Conservation (phyloP, 2,329 filamentous ascomycete genomes). For the Penicillium frequentans region DNA sequence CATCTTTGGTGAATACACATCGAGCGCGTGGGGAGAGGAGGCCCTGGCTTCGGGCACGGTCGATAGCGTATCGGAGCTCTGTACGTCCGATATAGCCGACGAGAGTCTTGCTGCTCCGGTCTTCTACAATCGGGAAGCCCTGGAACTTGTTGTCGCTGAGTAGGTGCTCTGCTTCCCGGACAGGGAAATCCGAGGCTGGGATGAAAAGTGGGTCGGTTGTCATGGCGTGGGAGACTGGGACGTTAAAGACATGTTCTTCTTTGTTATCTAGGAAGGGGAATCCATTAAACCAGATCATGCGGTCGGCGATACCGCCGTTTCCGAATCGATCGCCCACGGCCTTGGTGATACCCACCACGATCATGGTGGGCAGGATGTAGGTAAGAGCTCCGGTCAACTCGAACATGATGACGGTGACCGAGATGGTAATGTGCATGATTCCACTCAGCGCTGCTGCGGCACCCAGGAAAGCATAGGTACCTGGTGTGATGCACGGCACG, state of each 20-base stretch:
- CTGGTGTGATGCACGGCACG: constrained; percentile 92
- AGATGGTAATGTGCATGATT: constrained; percentile 97
- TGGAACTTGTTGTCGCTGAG: constrained; percentile 79
- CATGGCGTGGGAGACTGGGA: constrained; percentile 90
- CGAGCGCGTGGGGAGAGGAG: constrained; percentile 65
- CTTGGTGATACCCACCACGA: constrained; percentile 96
- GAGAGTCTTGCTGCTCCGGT: constrained; percentile 67
- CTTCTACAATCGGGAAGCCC: constrained; percentile 88
- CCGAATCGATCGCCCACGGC: constrained; percentile 86
- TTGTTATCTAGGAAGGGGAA: constrained; percentile 97
- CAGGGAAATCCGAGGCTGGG: constrained; percentile 69
- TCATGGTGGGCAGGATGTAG: constrained; percentile 98
- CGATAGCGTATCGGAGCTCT: constrained; percentile 86
- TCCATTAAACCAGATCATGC: constrained; percentile 98
- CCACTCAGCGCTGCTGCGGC: constrained; percentile 88
- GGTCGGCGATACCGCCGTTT: constrained; percentile 95
- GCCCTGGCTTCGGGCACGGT: constrained; percentile 70
- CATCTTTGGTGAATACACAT: constrained; percentile 68
- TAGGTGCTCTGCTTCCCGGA: constrained; percentile 75
- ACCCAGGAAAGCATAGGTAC: constrained; percentile 93
- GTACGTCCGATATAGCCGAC: constrained; percentile 91
- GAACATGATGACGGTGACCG: constrained; percentile 99
- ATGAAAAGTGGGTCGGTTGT: constrained; percentile 72
- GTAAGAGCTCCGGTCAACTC: constrained; percentile 95
- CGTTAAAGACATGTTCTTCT: constrained; percentile 94